Base-by-base conservation (phyloP, 176 grass and related monocot species). In the Juncus inflexus region DNA sequence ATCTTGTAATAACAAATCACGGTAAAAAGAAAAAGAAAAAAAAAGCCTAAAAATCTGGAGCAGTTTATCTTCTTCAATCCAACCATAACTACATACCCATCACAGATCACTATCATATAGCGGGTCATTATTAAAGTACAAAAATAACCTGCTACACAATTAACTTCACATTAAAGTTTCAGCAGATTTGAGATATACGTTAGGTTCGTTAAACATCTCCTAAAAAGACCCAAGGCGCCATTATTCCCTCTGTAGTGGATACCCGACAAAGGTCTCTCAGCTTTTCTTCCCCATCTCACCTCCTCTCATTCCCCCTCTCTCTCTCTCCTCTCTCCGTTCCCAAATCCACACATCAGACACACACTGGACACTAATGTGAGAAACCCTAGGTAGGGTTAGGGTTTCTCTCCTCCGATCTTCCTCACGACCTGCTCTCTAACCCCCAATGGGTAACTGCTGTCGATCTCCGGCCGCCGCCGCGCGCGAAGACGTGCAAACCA, bases 371-470 rank as follows among this genome's bases (percentile, higher is more conserved):
- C 68, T 71, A 59, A 71, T 71, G 68, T 71, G 68, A 4, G 40
- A 80, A 73, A 60, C 63, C 69, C 77, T 50, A 56, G 38, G 39
- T 60, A 42, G 15, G 59, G 68, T 49, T 60, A 71, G 54, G 54
- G 54, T 71, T 71, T 71, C 68, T 71, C 54, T 59, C 54, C 50
- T 57, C 67, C 86, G 80, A 62, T 57, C 41, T 36, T 69, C 54
- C 50, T 58, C 62, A 36, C 4, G 56, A 8, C 50, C 40, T 12
- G 69, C 42, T 78, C 58, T 55, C 76, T 10, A 66, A 60, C 9
- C 61, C 49, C 55, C 61, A 72, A 99, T 99, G 94, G 94, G 94
- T 9, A 99, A 99, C 80, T 99, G 94, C 72, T 99, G 94, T 74
- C 94, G 88, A 43, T 99, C 94, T 63, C 94, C 94, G 65, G 75